Conservation (phyloP, 2,329 filamentous ascomycete genomes). For the Lecanosticta acicola region DNA sequence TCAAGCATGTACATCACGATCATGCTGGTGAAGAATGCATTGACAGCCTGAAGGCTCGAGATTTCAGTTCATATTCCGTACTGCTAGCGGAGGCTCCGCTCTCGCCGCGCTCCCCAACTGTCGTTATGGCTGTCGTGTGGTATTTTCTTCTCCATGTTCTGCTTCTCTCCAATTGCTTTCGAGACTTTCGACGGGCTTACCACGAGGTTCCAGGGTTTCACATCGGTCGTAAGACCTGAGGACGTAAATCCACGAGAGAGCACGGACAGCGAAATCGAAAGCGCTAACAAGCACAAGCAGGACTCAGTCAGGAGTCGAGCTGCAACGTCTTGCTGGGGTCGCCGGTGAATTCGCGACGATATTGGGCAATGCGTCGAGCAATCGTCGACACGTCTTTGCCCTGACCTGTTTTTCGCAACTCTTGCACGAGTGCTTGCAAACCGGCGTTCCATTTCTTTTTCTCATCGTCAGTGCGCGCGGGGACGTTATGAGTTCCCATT, state of each 20-base stretch:
- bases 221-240: too few species aligned
- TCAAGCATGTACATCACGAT: neutral
- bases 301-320: neutral
- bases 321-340: constrained; percentile 58
- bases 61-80: too few species aligned
- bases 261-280: neutral
- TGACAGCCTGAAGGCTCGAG: too few species aligned
- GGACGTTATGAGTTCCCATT: constrained; percentile 24
- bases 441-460: constrained; percentile 52
- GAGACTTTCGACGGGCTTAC: too few species aligned
- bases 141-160: too few species aligned
- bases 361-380: constrained; percentile 61
- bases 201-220: too few species aligned
- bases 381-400: constrained; percentile 60
- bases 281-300: neutral
- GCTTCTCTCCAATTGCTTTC: too few species aligned
- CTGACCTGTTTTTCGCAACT: constrained; percentile 55
- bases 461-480: constrained; percentile 23
- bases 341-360: constrained; percentile 58
- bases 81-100: too few species aligned
- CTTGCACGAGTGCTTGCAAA: constrained; percentile 55
- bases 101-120: too few species aligned
- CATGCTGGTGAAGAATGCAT: neutral
- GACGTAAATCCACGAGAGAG: too few species aligned
- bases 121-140: too few species aligned